A percentile compares a stretch with the other conserved stretches of the same genome.
These are phyloP conservation scores for Penicillium tannophilum DNA, from an alignment of 495 filamentous ascomycete species.

Conservation along the genomic window DNA sequence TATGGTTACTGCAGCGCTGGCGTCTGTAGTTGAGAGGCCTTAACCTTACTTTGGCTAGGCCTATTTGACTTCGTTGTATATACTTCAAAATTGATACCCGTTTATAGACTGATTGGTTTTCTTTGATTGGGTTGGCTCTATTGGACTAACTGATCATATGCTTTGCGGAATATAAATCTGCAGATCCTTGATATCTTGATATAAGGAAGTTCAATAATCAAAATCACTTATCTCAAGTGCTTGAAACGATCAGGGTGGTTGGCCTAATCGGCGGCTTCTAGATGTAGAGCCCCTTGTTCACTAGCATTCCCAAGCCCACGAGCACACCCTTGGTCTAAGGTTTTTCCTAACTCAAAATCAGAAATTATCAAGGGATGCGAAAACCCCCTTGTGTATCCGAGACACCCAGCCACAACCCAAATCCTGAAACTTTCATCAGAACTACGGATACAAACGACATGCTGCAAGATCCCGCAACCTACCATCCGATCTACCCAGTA, in stretches of 20 bases:
- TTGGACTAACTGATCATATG: background rate
- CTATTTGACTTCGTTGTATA: slow-evolving; percentile 20
- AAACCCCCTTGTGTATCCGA: background rate
- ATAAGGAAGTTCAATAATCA: too few species aligned
- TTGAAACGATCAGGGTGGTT: too few species aligned
- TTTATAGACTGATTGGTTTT: background rate
- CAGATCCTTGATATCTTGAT: too few species aligned
- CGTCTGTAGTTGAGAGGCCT: slow-evolving; percentile 37
- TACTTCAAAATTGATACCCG: slow-evolving; percentile 27
- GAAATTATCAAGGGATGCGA: background rate
- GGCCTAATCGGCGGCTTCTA: too few species aligned
- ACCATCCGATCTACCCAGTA: background rate
- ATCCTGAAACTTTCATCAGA: background rate
- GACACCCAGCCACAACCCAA: background rate
- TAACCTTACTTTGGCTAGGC: slow-evolving; percentile 5
- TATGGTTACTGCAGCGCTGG: slow-evolving; percentile 48
- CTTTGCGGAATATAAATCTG: too few species aligned
- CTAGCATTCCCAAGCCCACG: too few species aligned
- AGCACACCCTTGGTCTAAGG: background rate
- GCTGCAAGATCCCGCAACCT: background rate
- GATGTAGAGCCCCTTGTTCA: too few species aligned
- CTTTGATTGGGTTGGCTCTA: background rate
- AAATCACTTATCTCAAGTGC: too few species aligned
- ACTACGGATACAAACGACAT: background rate
- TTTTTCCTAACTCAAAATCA: background rate